Evolutionary conservation across 805 yeast genomes (phyloP).

Genomic region (Nematodospora valgi): DNA sequence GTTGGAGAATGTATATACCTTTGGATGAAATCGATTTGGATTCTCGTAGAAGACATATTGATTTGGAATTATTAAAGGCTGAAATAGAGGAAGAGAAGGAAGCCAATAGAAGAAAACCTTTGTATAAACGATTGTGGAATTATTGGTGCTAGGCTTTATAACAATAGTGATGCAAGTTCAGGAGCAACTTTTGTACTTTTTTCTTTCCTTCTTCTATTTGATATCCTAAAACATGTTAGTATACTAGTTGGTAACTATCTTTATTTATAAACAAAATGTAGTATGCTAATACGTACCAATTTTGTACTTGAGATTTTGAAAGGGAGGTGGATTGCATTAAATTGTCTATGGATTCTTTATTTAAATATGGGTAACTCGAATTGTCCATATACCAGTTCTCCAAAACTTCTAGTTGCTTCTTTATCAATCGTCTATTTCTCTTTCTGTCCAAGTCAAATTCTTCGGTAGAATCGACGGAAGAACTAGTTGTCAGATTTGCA

Average conservation of each 20-base stretch:
- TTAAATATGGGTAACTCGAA: slow-evolving; percentile 6
- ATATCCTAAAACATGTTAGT: slow-evolving; percentile 33
- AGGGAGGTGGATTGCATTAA: slow-evolving; percentile 53
- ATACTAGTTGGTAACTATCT: background rate
- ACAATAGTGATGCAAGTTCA: slow-evolving; percentile 3
- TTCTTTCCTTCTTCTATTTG: slow-evolving; percentile 50
- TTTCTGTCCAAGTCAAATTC: background rate
- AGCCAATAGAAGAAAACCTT: slow-evolving; percentile 20
- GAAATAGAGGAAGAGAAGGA: slow-evolving; percentile 34
- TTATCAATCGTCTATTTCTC: background rate
- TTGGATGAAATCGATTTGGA: slow-evolving; percentile 34
- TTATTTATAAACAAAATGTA: background rate
- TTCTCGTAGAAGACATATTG: slow-evolving; percentile 31
- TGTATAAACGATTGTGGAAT: slow-evolving; percentile 20
- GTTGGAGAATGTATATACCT: slow-evolving; percentile 30
- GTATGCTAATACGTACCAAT: slow-evolving; percentile 11
- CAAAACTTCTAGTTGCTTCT: slow-evolving; percentile 4
- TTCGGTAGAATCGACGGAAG: background rate
- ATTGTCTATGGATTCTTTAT: background rate
- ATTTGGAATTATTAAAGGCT: slow-evolving; percentile 29
- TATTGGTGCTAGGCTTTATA: slow-evolving; percentile 10
- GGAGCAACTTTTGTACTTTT: slow-evolving; percentile 4
- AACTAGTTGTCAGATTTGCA: background rate
- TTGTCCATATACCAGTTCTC: slow-evolving; percentile 8
- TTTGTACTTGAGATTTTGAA: slow-evolving; percentile 59